Base-by-base conservation (phyloP, 1,139 yeast species). In the Sugiyamaella xylanicola region DNA sequence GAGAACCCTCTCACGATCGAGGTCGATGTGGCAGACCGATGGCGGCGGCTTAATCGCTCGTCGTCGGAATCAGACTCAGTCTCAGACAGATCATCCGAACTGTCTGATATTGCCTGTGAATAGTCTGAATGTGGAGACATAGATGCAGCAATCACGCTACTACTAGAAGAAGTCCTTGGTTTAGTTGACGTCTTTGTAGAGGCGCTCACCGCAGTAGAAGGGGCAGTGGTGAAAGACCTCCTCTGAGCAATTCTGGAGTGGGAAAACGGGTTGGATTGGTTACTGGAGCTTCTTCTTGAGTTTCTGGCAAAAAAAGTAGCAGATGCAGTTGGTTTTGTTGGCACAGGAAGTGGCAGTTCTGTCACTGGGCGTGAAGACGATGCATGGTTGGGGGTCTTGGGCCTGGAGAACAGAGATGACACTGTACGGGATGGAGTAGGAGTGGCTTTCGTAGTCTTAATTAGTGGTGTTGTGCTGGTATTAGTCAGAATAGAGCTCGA, bases 1-100 rank as follows among this genome's bases (percentile, higher is more conserved):
- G 77, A 72, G 57, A 78, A 78, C 1, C 82, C 82, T 46, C 80
- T 70, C 2, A 78, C 77, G 46, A 76, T 73, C 1, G 78, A 74
- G 0, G 79, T 73, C 5, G 73, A 68, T 2, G 74, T 70, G 16
- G 67, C 70, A 2, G 68, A 59, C 29, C 74, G 65, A 20, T 61
- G 60, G 54, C 63, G 44, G 37, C 49, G 45, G 35, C 48, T 32
- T 37, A 40, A 37, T 41, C 54, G 43, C 9, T 53, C 55, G 36
- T 52, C 58, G 8, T 51, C 55, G n/a, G 56, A 56, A 21, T 57
- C 60, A 11, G 57, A 55, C 7, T 56, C 60, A 43, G 61, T 63
- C 48, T 61, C 65, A 36, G 57, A 55, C 13, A 54, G 11, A n/a
- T 46, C 50, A 8, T 27, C 46, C 1, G 52, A 48, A 15, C 20